These are phyloP conservation scores for Exophiala phaeomuriformis DNA, from an alignment of 2,329 filamentous ascomycete species.

Conservation along the genomic window DNA sequence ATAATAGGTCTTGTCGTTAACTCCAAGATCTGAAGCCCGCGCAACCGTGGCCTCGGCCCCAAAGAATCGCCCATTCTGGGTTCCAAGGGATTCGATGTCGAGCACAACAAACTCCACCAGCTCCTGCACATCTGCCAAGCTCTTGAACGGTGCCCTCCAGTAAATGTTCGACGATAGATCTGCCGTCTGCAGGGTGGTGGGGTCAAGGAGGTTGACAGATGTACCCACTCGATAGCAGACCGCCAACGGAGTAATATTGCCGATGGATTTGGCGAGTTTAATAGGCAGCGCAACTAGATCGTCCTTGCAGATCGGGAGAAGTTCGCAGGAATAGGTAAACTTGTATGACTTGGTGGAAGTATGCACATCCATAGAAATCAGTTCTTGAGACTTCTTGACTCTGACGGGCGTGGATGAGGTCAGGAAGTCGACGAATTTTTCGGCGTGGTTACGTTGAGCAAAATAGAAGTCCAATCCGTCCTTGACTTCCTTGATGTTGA, in stretches of 20 bases:
- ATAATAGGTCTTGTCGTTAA: slow-evolving; percentile 82
- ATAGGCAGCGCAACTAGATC: slow-evolving; percentile 91
- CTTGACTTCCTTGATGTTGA: slow-evolving; percentile 96
- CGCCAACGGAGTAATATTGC: slow-evolving; percentile 80
- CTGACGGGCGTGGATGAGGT: slow-evolving; percentile 71
- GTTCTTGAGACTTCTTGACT: slow-evolving; percentile 77
- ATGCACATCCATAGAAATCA: slow-evolving; percentile 90
- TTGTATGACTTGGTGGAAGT: slow-evolving; percentile 90
- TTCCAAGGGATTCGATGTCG: slow-evolving; percentile 77
- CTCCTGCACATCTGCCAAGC: slow-evolving; percentile 74
- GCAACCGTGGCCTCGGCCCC: slow-evolving; percentile 85
- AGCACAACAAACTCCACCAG: slow-evolving; percentile 90
- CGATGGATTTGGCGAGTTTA: slow-evolving; percentile 74
- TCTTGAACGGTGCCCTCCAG: slow-evolving; percentile 81
- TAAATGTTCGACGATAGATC: slow-evolving; percentile 77
- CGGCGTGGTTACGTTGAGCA: slow-evolving; percentile 77
- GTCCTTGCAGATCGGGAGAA: slow-evolving; percentile 95
- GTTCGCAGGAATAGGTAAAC: slow-evolving; percentile 80
- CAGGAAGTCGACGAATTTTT: slow-evolving; percentile 86
- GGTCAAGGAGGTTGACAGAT: slow-evolving; percentile 80
- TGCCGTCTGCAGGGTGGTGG: slow-evolving; percentile 80
- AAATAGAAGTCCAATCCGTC: slow-evolving; percentile 97
- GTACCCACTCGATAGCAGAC: slow-evolving; percentile 87
- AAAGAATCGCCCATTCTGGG: slow-evolving; percentile 70
- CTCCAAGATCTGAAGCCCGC: slow-evolving; percentile 74